Base-by-base conservation (phyloP, 192 early-diverging fungal genomes). In the Linderina pennispora region DNA sequence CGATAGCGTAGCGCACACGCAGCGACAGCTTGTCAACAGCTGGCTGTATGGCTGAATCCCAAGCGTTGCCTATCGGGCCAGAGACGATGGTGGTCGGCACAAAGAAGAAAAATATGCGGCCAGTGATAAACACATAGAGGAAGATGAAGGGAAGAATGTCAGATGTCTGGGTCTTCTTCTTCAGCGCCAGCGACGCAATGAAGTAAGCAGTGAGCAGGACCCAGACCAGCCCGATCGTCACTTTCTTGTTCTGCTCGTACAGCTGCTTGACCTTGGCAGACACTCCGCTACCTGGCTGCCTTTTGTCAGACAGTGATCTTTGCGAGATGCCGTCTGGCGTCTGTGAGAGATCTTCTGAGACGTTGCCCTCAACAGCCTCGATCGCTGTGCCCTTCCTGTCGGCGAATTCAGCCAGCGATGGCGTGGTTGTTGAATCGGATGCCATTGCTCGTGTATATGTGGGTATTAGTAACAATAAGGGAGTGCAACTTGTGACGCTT, bases 201-300 rank as follows among this genome's bases (percentile, higher is more conserved):
- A 81, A 74, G 65, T 74, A 89, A 37, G 70, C 76, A 19, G 78
- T 85, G 9, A 78, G 0, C 10, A 70, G 36, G 2, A 60, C 16
- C 78, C 78, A 85, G 41, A 73, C 50, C 17, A 52, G 46, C 13
- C 58, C 42, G 21, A 78, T 47, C 40, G 40, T 31, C 38, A 36
- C 53, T 19, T 23, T 50, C 50, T 48, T 57, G 46, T 69, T 42
- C 35, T 42, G 32, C 4, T 19, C 4, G 1, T 10, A 7, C 9
- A 53, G 15, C 23, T 17, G 36, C 48, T 42, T 44, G 23, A 50
- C 9, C 43, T 33, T 36, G 16, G 39, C 28, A 9, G 26, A 23
- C n/a, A n/a, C n/a, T n/a, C n/a, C n/a, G n/a, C n/a, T n/a, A n/a
- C n/a, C n/a, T n/a, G n/a, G n/a, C n/a, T n/a, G n/a, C n/a, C n/a